Evolutionary conservation across 306 rosid genomes (phyloP).

Genomic region (Prunus mongolica): DNA sequence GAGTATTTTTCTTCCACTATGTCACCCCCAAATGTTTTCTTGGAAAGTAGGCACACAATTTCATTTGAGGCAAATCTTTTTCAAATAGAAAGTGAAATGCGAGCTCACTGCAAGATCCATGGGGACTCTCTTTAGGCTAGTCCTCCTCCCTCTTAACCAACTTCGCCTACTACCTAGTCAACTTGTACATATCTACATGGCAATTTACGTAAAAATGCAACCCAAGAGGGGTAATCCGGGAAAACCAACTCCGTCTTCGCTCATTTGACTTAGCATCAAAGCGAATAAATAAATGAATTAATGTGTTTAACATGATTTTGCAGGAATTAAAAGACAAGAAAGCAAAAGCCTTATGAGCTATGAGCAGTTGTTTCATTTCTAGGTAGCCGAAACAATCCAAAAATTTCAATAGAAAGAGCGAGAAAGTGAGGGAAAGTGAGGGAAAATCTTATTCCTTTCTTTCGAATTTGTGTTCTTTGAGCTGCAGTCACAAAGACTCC

Average conservation of each 20-base stretch:
- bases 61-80: neutral
- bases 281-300: neutral
- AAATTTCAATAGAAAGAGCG: slow-evolving; percentile 9
- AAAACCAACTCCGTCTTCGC: neutral
- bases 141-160: neutral
- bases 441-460: neutral
- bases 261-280: neutral
- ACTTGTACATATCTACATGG: neutral
- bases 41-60: neutral
- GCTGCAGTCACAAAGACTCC: neutral
- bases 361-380: slow-evolving; percentile 12
- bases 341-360: neutral
- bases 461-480: neutral
- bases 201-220: slow-evolving; percentile 2
- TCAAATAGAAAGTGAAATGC: neutral
- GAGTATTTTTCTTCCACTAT: too few relatives aligned
- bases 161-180: neutral
- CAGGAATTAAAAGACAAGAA: slow-evolving; percentile 12
- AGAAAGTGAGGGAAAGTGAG: slow-evolving; percentile 13
- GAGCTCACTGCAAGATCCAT: slow-evolving; percentile 4
- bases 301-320: neutral
- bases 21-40: too few relatives aligned
- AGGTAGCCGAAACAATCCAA: neutral
- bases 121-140: neutral
- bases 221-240: slow-evolving; percentile 8